Evolutionary conservation across 192 early-diverging fungal genomes (phyloP), one percentile per base, ranked within the genome.

Genomic region (Backusella luteola): DNA sequence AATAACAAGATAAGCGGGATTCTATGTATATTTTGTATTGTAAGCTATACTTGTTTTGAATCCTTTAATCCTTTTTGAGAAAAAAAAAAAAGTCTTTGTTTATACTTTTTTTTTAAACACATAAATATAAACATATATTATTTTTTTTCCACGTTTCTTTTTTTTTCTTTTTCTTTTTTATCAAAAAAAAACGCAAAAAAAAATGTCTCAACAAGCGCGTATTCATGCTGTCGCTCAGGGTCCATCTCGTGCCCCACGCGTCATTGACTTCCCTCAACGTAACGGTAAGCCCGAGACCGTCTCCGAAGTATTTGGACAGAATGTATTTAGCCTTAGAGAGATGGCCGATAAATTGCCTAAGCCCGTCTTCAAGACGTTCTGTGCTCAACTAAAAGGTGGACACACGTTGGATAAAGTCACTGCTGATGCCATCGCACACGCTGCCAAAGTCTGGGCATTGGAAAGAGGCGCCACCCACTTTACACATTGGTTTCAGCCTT

Each of bases 401-500:
- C 90, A 94, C 81, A 87, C 90, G 52, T 84, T 99, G 71, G 96
- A 98, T 86, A 92, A 95, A 75, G 89, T 91, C 38, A 99, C 97
- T 29, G 96, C 98, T 32, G 98, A 99, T 87, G 96, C 97, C 46
- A 94, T 99, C 72, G 96, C 97, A n/a, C 98, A 99, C 83, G 98
- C 98, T 34, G 98, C 94, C 73, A 91, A 94, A 42, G 92, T 97
- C 74, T 99, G 98, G 98, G 96, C 98, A 77, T 94, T 97, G 94
- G 93, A 97, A 82, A 93, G 93, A 80, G 96, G 96, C 56, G 95
- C 97, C 68, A 98, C 97, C 52, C 98, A 99, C 89, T 99, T 97
- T 82, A 98, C 97, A 49, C 98, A 99, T 88, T 98, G 97, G 97
- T 99, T 99, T 93, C 98, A 99, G 89, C 98, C 98, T 79, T 95